Base-by-base conservation (phyloP, 805 yeast species). In the Saitoella complicata region DNA sequence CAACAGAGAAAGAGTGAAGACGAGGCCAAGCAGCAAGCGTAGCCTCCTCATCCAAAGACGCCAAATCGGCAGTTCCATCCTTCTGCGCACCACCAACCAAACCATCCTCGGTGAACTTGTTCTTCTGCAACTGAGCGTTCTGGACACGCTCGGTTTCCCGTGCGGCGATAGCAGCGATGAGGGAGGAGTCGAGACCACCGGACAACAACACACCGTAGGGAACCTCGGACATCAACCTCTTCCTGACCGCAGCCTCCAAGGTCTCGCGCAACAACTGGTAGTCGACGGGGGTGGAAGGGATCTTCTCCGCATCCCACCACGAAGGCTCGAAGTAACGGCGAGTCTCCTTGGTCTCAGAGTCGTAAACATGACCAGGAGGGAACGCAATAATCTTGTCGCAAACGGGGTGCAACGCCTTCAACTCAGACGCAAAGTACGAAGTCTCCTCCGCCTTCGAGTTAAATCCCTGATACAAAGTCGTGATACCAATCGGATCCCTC, bases 151-250 rank as follows among this genome's bases (percentile, higher is more conserved):
- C 75, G 48, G 97, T 84, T 69, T 91, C 99, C 63, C 96, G 75
- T 32, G 97, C 91, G 44, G 97, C 98, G 59, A 91, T 91, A 39
- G 98, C 65, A 12, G 98, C 98, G 62, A 91, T 91, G 65, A 91
- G 72, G 21, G 95, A 85, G 40, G 96, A 86, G 64, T 91, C 99
- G 59, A 91, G 75, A 53, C 99, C 99, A 62, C 99, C 99, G 21
- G 95, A 85, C 54, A 91, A 71, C 55, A 91, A 70, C 40, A 91
- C 99, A 69, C 99, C 99, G 65, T 84, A 91, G 46, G 99, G 97
- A 50, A 91, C 99, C 71, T 91, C 99, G 46, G 97, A 91, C 99
- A 91, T 91, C 58, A 91, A 75, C 73, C 98, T 81, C 82, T 91
- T 91, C 72, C 98, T 81, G 45, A 91, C 99, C 41, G 98, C 86